Base-by-base conservation (phyloP, 2,329 filamentous ascomycete species). In the Spiromastix sp. region DNA sequence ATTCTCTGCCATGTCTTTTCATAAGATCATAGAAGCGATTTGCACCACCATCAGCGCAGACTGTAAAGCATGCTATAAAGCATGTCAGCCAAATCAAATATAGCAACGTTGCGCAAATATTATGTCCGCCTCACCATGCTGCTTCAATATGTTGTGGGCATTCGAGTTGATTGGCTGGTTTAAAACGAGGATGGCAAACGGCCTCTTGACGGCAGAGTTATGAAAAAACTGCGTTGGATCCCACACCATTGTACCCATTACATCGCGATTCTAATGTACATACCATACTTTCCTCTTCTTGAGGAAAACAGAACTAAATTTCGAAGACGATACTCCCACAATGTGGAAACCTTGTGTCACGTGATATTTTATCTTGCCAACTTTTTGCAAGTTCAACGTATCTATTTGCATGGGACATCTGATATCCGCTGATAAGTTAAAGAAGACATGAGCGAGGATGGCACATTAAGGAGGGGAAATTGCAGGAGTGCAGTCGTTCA, bases 11-110 rank as follows among this genome's bases (percentile, higher is more conserved):
- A n/a, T 41, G 48, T 18, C 33, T 42, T 43, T 48, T 50, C 44
- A 68, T 60, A 44, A 68, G 63, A 44, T 75, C 59, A 44, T 71
- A 68, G 13, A 95, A 70, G 24, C 76, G 71, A 52, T 96, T 93
- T 30, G 87, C 87, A 16, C 86, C 91, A 37, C 87, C 91, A 62
- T 98, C 91, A 18, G 86, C 91, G 39, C 86, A 93, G 35, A 96
- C 69, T 16, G 72, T 74, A 42, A 79, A 71, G 15, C 62, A 64
- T 34, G 82, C 79, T 83, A 47, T 38, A 13, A 20, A 22, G 15
- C 17, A n/a, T n/a, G n/a, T n/a, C n/a, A 6, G 33, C n/a, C 29
- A 24, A n/a, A 24, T 24, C 21, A 24, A 7, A 24, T 24, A n/a
- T 37, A 5, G 16, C 10, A 18, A 22, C 17, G 30, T 24, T 24